Evolutionary conservation across 208 protist species (phyloP), one percentile per base, ranked within the genome.

Genomic region (Wallacemonas sp.): DNA sequence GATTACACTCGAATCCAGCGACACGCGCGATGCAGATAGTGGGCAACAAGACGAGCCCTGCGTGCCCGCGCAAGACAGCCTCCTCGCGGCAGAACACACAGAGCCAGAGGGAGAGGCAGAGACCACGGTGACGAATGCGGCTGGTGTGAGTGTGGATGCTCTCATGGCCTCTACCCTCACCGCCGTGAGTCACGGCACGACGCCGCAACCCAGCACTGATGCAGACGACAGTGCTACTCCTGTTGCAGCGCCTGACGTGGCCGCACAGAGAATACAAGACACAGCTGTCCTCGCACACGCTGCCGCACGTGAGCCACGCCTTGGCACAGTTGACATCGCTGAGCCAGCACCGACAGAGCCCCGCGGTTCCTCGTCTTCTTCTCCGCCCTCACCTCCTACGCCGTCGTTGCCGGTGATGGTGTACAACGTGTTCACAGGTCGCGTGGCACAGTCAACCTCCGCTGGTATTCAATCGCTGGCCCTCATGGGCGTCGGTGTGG

Each of bases 371-470:
- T 41, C 36, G 36, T 41, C 36, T 41, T 6, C 36, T 17, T 14
- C 36, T 14, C 9, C 6, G 36, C 14, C 36, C 9, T 6, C 15
- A n/a, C 27, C 14, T 21, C 9, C 36, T 4, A 6, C 56, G 22
- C 11, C 58, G 24, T 34, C 58, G 26, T 41, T 39, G 11, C 24
- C 33, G n/a, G 5, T 22, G 19, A 31, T 93, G 27, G 77, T 96
- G 4, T 93, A 83, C 64, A 96, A 96, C 66, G 66, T 91, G 24
- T 96, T 96, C 73, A 96, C 86, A 14, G 78, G 84, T 2, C 86
- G 90, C 45, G 77, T 96, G 14, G 77, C 75, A 11, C 76, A 79
- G 66, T 56, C 69, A 1, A 75, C 70, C 38, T 78, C 87, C 5
- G 28, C 76, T 4, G 75, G 63, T 33, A 65, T 96, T 3, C 76